A percentile compares a stretch with the other conserved stretches of the same genome.
Conservation (phyloP, 768 basidiomycete species). For the Gymnopilus junonius region DNA sequence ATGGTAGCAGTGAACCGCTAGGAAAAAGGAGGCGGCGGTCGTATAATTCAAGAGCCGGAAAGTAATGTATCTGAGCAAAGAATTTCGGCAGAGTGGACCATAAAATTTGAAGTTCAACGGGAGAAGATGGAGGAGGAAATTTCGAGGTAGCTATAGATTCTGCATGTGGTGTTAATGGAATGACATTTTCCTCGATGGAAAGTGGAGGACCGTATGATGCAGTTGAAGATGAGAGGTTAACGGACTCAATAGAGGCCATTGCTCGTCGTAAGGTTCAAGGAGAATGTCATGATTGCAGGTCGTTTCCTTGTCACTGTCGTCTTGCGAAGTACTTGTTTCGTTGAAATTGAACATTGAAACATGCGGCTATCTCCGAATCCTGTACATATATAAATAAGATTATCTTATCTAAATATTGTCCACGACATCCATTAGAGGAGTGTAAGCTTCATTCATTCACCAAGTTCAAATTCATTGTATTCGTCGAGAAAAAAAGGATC, state of each 20-base stretch:
- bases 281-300: not conserved
- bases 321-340: not conserved
- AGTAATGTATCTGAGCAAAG: not conserved
- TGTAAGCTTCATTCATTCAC: too few species aligned
- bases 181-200: not conserved
- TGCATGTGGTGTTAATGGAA: not conserved
- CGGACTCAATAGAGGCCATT: not conserved
- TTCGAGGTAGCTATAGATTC: not conserved
- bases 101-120: not conserved
- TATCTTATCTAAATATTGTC: too few species aligned
- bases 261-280: not conserved
- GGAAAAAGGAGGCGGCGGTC: not conserved
- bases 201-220: not conserved
- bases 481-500: too few species aligned
- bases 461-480: too few species aligned
- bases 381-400: too few species aligned
- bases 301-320: not conserved
- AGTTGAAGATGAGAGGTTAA: not conserved
- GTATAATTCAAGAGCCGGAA: not conserved
- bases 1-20: not conserved
- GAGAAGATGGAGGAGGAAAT: not conserved
- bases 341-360: too few species aligned
- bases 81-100: not conserved
- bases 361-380: too few species aligned
- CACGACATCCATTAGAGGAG: too few species aligned